Base-by-base conservation (phyloP, 306 rosid species). In the Begonia loranthoides region DNA sequence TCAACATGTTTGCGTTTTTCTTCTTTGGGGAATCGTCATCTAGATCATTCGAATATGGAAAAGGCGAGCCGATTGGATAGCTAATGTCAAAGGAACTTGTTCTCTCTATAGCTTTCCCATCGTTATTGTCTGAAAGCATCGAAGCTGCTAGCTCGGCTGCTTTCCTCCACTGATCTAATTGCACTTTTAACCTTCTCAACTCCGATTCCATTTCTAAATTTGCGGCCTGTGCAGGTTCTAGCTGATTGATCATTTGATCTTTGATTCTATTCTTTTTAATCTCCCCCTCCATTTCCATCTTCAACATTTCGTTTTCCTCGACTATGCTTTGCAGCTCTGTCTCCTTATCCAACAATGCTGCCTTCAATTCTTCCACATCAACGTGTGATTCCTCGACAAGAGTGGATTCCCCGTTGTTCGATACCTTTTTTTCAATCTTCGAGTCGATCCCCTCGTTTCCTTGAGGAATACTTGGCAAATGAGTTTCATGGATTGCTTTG, bases 151-250 rank as follows among this genome's bases (percentile, higher is more conserved):
- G 95, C 76, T 88, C 95, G 0, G 97, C 95, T 0, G 95, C 97
- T 63, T 84, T 89, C 73, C 95, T 84, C 97, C 97, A 89, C 75
- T 89, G 95, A 0, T 89, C 97, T 6, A 92, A 67, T 65, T 89
- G 97, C 66, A 84, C 95, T 70, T 82, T 84, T 61, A 89, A 43
- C 69, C 72, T 81, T 72, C 93, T 79, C 56, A 89, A 50, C 68
- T 84, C 95, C 2, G 93, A 81, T 58, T 84, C 97, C 64, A 79
- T 64, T 61, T 84, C 95, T 0, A 73, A 62, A 68, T 73, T 79
- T 36, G 74, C 74, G 22, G 70, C 75, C 66, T 75, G 80, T 1
- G 81, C 70, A 2, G 94, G 75, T 77, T n/a, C 70, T 73, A 0
- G 55, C 63, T 4, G 76, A 63, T 76, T 81, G 28, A 60, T 66